Evolutionary conservation across 2,329 filamentous ascomycete species (phyloP).

Genomic region (Didymella segeticola): DNA sequence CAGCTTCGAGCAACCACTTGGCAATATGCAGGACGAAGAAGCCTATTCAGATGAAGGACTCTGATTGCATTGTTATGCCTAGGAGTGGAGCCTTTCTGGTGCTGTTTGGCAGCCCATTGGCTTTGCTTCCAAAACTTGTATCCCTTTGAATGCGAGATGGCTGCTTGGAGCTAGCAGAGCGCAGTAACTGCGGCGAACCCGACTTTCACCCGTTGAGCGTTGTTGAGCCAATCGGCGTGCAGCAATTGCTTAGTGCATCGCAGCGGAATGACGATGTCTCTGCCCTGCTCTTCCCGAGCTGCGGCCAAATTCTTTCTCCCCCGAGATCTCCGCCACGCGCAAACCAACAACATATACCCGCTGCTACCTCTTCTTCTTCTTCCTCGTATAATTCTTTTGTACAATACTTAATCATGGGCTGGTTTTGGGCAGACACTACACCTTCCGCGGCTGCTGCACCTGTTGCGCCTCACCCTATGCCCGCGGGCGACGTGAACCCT

Average conservation of each 20-base stretch:
- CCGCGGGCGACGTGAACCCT: constrained; percentile 58
- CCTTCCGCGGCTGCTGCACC: constrained; percentile 47
- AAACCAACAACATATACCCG: constrained; percentile 7
- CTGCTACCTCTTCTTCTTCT: constrained; percentile 14
- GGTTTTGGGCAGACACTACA: constrained; percentile 71
- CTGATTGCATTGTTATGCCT: too few species aligned
- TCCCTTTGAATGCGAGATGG: too few species aligned
- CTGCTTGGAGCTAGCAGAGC: too few species aligned
- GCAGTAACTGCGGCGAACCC: not conserved
- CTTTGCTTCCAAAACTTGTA: too few species aligned
- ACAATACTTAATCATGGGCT: constrained; percentile 62
- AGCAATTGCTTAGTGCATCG: constrained; percentile 23
- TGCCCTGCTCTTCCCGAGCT: constrained; percentile 29
- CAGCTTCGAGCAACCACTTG: too few species aligned
- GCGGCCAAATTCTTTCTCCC: constrained; percentile 40
- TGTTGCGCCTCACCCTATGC: constrained; percentile 57
- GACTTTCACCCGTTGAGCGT: constrained; percentile 15
- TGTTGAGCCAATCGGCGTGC: constrained; percentile 39
- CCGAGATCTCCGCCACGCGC: constrained; percentile 44
- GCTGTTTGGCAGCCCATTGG: too few species aligned
- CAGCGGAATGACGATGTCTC: constrained; percentile 38
- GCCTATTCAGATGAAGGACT: too few species aligned
- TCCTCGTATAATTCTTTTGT: constrained; percentile 14
- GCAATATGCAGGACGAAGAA: too few species aligned
- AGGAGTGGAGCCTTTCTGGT: too few species aligned